phyloP scores from a whole-genome alignment of 768 basidiomycete species.

The Lactarius akahatsu region DNA sequence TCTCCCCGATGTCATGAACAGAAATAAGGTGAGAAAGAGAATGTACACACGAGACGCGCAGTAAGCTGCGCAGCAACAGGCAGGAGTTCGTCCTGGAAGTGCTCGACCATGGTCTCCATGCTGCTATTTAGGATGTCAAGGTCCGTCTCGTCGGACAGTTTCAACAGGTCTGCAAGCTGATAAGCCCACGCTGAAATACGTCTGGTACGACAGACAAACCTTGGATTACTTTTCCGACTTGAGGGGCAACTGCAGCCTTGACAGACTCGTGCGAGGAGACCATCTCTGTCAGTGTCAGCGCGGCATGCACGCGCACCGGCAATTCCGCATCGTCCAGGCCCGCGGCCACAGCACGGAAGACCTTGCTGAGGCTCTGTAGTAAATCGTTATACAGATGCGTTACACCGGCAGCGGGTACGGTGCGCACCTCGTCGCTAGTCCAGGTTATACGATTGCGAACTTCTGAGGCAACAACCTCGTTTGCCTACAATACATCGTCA shows the following conservation, averaged over 20 bases:
- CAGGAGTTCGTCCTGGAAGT: constrained; percentile 78
- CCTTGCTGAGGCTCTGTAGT: constrained; percentile 56
- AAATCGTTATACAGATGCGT: neutral
- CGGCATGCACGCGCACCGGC: constrained; percentile 82
- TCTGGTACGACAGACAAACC: constrained; percentile 40
- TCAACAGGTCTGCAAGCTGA: constrained; percentile 64
- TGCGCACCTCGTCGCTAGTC: constrained; percentile 58
- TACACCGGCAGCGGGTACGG: neutral
- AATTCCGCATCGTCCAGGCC: constrained; percentile 76
- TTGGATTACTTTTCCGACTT: constrained; percentile 86
- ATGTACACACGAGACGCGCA: constrained; percentile 61
- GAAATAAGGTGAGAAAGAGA: constrained; percentile 8
- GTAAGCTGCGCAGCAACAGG: constrained; percentile 84
- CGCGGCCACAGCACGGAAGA: constrained; percentile 64
- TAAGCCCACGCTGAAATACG: neutral
- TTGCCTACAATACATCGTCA: constrained; percentile 52
- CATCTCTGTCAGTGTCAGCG: constrained; percentile 76
- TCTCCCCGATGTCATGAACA: neutral
- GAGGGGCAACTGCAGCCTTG: constrained; percentile 63
- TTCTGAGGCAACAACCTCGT: constrained; percentile 75
- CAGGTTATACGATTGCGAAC: constrained; percentile 69
- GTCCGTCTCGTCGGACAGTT: constrained; percentile 89
- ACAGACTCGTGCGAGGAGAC: constrained; percentile 65
- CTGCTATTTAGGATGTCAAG: constrained; percentile 78
- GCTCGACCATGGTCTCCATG: constrained; percentile 85